Evolutionary conservation across 2,329 filamentous ascomycete species (phyloP).

Genomic region (Ambrosiella cleistominuta): DNA sequence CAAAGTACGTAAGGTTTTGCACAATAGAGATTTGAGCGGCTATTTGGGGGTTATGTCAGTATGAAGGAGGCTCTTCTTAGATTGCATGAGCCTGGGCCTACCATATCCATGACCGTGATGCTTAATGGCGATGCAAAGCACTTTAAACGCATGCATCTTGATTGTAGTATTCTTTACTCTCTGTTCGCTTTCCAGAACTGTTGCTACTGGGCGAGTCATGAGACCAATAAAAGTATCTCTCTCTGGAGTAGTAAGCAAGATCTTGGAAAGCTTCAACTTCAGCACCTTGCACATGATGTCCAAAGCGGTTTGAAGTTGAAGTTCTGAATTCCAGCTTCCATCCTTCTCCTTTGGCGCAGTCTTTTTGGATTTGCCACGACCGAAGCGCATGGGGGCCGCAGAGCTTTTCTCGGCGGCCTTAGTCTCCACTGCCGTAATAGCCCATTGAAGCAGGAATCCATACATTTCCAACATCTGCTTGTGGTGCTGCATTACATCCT

Average conservation of each 20-base stretch:
- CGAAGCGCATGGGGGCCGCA: slow-evolving; percentile 45
- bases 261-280: slow-evolving; percentile 76
- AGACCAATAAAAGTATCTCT: slow-evolving; percentile 86
- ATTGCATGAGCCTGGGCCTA: slow-evolving; percentile 23
- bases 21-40: slow-evolving; percentile 95
- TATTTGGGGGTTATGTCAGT: slow-evolving; percentile 24
- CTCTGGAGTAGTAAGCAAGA: slow-evolving; percentile 92
- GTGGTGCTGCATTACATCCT: slow-evolving; percentile 70
- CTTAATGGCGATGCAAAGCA: slow-evolving; percentile 89
- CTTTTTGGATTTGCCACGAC: slow-evolving; percentile 63
- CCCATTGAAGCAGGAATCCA: slow-evolving; percentile 88
- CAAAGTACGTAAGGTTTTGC: slow-evolving; percentile 93
- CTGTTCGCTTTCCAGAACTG: slow-evolving; percentile 85
- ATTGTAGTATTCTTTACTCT: slow-evolving; percentile 77
- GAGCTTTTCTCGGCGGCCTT: slow-evolving; percentile 83
- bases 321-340: slow-evolving; percentile 70
- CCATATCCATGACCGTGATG: slow-evolving; percentile 94
- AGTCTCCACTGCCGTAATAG: slow-evolving; percentile 80
- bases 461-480: slow-evolving; percentile 88
- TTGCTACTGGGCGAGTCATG: slow-evolving; percentile 81
- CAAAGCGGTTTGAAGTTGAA: slow-evolving; percentile 72
- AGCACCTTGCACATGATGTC: slow-evolving; percentile 93
- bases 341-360: slow-evolving; percentile 46
- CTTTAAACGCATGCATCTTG: slow-evolving; percentile 93
- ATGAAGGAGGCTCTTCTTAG: not conserved